Conservation (phyloP, 2,329 filamentous ascomycete genomes). For the Botrytis paeoniae region DNA sequence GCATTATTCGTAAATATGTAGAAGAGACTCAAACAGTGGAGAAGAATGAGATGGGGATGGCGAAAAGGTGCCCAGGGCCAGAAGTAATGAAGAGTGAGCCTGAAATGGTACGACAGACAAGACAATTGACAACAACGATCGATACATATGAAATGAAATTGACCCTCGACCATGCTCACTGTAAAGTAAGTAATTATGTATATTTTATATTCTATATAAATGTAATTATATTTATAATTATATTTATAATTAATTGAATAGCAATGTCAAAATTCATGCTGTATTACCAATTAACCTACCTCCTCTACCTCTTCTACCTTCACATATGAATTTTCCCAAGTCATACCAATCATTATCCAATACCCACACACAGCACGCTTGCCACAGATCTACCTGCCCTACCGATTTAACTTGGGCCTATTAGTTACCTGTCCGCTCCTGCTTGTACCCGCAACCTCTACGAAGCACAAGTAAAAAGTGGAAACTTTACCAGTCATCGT, state of each 20-base stretch:
- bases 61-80: background rate
- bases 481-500: conserved; percentile 10
- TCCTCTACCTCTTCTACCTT: background rate
- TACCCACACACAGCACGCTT: background rate
- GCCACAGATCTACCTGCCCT: conserved; percentile 13
- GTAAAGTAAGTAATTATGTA: background rate
- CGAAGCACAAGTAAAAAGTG: background rate
- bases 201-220: too few relatives aligned
- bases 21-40: background rate
- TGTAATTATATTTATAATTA: too few relatives aligned
- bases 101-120: background rate
- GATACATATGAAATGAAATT: background rate
- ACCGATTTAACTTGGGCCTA: conserved; percentile 11
- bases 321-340: background rate
- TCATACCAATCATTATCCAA: conserved; percentile 1
- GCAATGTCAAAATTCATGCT: background rate
- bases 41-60: background rate
- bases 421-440: conserved; percentile 12
- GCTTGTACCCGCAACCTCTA: conserved; percentile 7
- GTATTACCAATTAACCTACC: too few relatives aligned
- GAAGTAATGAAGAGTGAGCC: background rate
- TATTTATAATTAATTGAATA: too few relatives aligned
- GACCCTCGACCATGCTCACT: background rate
- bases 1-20: background rate
- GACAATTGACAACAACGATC: background rate